phyloP scores from a whole-genome alignment of 1,284 basidiomycete species.

The Mycosarcoma maydis region DNA sequence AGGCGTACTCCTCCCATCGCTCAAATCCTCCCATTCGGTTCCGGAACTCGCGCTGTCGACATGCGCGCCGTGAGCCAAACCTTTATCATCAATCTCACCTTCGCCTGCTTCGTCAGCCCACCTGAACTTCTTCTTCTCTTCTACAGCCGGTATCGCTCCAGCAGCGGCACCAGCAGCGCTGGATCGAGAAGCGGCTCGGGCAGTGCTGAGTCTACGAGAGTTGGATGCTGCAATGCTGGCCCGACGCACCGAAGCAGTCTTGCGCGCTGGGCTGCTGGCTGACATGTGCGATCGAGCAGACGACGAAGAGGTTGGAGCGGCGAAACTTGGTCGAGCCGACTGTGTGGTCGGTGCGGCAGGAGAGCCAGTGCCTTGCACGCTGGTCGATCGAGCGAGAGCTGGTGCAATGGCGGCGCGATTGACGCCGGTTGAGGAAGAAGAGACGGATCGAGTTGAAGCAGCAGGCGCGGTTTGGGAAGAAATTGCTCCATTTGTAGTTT shows the following conservation, averaged over 20 bases:
- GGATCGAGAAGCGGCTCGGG: background rate
- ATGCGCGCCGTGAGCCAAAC: constrained; percentile 44
- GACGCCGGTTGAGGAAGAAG: constrained; percentile 5
- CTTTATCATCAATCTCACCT: constrained; percentile 80
- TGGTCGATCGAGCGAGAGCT: constrained; percentile 14
- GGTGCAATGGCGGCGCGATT: constrained; percentile 6
- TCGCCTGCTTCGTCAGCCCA: constrained; percentile 89
- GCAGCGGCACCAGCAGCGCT: background rate
- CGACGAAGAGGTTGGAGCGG: constrained; percentile 38
- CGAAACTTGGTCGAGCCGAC: constrained; percentile 24
- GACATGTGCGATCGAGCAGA: constrained; percentile 21
- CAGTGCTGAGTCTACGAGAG: constrained; percentile 18
- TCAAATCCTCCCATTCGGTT: constrained; percentile 38
- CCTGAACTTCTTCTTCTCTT: constrained; percentile 78
- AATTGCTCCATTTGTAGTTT: background rate
- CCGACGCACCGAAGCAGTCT: constrained; percentile 9
- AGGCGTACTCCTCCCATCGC: constrained; percentile 27
- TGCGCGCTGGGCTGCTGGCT: constrained; percentile 18
- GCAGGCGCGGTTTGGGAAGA: background rate
- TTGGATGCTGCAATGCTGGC: constrained; percentile 9
- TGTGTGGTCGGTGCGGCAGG: constrained; percentile 1
- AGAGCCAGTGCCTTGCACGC: constrained; percentile 27
- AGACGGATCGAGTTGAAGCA: constrained; percentile 11
- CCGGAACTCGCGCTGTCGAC: constrained; percentile 21
- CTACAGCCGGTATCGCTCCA: constrained; percentile 8